These are phyloP conservation scores for Sporothrix euskadiensis DNA, from an alignment of 2,329 filamentous ascomycete species.

Conservation along the genomic window DNA sequence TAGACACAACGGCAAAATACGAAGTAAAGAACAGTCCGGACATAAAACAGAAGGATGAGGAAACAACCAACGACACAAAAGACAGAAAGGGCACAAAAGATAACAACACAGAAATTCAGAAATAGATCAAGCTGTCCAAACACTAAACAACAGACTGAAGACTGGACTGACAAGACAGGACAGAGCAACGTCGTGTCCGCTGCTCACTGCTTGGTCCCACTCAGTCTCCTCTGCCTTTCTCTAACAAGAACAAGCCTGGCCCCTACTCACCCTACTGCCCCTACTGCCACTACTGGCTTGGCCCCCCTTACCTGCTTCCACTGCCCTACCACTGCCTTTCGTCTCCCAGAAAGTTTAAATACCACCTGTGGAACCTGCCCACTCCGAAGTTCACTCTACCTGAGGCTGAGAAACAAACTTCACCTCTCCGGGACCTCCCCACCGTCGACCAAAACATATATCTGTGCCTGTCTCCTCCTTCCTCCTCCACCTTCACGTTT, in stretches of 20 bases:
- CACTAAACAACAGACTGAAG: background rate
- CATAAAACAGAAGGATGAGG: background rate
- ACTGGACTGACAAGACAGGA: background rate
- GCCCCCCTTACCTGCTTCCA: conserved; percentile 15
- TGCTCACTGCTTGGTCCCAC: conserved; percentile 11
- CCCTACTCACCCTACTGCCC: background rate
- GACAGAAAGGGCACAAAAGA: background rate
- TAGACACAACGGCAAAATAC: conserved; percentile 8
- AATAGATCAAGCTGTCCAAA: conserved; percentile 1
- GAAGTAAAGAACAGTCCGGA: conserved; percentile 4
- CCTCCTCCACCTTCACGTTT: conserved; percentile 2
- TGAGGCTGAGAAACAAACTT: conserved; percentile 31
- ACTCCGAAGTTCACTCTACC: conserved; percentile 20
- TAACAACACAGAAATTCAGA: background rate
- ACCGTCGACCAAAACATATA: conserved; percentile 29
- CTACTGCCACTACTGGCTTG: background rate
- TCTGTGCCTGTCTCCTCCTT: conserved; percentile 14
- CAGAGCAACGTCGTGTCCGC: conserved; percentile 13
- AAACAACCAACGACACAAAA: background rate
- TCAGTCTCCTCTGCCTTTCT: background rate
- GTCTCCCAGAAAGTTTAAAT: conserved; percentile 25
- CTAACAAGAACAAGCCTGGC: conserved; percentile 21
- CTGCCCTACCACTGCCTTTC: conserved; percentile 23
- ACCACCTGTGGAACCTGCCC: conserved; percentile 23
- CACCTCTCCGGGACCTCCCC: conserved; percentile 19